Percentiles rank a stretch among this genome's conserved stretches.
Evolutionary conservation across 345 rosid species (phyloP).

Genomic region (Cochlearia excelsa): DNA sequence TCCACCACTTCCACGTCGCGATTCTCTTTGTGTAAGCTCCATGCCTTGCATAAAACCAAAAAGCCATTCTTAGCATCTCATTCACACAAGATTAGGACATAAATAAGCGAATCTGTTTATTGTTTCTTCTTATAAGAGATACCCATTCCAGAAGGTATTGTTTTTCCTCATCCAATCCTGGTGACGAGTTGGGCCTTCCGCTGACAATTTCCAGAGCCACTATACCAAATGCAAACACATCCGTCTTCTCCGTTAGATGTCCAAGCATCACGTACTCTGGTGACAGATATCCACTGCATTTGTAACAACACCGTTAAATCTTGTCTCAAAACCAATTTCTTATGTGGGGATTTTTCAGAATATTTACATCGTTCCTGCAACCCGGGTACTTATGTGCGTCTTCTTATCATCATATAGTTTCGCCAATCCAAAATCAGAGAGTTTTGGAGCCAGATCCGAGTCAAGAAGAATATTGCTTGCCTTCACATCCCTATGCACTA

Average conservation of each 20-base stretch:
- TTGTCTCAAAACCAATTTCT: not conserved
- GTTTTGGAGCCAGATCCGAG: slow-evolving; percentile 45
- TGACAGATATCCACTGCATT: slow-evolving; percentile 59
- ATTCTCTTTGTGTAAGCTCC: slow-evolving; percentile 51
- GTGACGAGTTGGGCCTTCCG: slow-evolving; percentile 63
- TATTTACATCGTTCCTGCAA: slow-evolving; percentile 46
- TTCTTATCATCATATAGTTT: slow-evolving; percentile 44
- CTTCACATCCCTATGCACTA: slow-evolving; percentile 52
- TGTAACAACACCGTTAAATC: not conserved
- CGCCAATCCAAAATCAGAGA: slow-evolving; percentile 50
- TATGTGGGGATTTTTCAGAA: slow-evolving; percentile 1
- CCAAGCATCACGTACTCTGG: slow-evolving; percentile 79
- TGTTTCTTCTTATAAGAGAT: too few species aligned
- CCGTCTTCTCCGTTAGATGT: slow-evolving; percentile 70
- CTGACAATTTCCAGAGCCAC: slow-evolving; percentile 60
- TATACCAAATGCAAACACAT: slow-evolving; percentile 65
- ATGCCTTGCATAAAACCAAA: slow-evolving; percentile 41
- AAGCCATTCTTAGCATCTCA: not conserved
- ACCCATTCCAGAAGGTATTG: slow-evolving; percentile 79
- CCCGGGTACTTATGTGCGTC: slow-evolving; percentile 46
- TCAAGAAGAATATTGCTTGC: slow-evolving; percentile 61
- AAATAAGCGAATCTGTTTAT: too few species aligned
- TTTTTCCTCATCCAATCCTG: slow-evolving; percentile 44
- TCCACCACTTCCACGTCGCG: slow-evolving; percentile 41
- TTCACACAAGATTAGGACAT: not conserved